phyloP scores from a whole-genome alignment of 805 yeast genomes.

The Maudiozyma pseudohumilis region DNA sequence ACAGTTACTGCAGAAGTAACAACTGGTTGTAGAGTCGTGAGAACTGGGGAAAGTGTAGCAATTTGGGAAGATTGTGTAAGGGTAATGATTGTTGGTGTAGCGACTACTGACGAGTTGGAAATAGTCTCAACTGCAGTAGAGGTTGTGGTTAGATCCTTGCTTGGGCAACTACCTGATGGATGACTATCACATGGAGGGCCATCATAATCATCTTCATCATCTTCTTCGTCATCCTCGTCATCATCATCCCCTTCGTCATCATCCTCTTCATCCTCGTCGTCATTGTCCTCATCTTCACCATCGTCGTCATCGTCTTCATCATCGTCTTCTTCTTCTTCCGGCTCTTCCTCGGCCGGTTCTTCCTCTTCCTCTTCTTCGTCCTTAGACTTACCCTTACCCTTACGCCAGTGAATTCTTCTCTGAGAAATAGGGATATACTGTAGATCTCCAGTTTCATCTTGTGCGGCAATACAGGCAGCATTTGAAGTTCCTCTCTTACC shows the following conservation, averaged over 20 bases:
- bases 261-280: background rate
- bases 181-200: background rate
- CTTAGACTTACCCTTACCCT: background rate
- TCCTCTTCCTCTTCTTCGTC: background rate
- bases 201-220: background rate
- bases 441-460: background rate
- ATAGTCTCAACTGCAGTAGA: no score
- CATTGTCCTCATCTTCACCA: constrained; percentile 2
- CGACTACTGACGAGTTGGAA: no score
- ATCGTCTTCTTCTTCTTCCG: constrained; percentile 2
- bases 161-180: no score
- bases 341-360: background rate
- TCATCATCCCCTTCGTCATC: constrained; percentile 4
- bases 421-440: constrained; percentile 1
- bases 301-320: constrained; percentile 1
- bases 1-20: no score
- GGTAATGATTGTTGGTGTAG: no score
- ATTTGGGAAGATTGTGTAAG: no score
- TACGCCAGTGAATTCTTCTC: background rate
- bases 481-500: no score
- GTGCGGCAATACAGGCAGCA: background rate
- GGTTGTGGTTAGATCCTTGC: no score
- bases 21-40: no score
- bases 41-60: no score
- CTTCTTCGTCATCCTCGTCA: background rate